Conservation (phyloP, 2,329 filamentous ascomycete species). For the Phaeophleospora eucalypticola region DNA sequence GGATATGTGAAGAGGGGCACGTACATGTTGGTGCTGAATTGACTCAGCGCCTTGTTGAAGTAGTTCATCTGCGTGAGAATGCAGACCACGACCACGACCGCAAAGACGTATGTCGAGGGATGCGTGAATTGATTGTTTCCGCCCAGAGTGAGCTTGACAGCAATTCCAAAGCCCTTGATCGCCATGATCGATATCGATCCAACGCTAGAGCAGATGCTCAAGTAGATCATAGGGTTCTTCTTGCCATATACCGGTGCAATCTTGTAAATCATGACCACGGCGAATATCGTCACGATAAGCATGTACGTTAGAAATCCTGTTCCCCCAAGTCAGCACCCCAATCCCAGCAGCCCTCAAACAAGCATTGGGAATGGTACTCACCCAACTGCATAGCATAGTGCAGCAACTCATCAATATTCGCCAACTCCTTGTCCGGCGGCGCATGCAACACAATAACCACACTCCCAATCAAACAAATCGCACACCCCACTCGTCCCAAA, state of each 20-base stretch:
- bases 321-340: slow-evolving; percentile 7
- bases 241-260: slow-evolving; percentile 85
- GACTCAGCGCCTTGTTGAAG: slow-evolving; percentile 96
- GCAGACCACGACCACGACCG: slow-evolving; percentile 87
- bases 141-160: slow-evolving; percentile 86
- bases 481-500: slow-evolving; percentile 89
- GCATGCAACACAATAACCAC: slow-evolving; percentile 98
- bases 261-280: slow-evolving; percentile 92
- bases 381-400: slow-evolving; percentile 86
- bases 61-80: slow-evolving; percentile 99
- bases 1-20: slow-evolving; percentile 74
- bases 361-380: too few relatives aligned
- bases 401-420: slow-evolving; percentile 87
- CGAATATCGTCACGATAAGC: slow-evolving; percentile 73
- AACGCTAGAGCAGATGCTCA: slow-evolving; percentile 96
- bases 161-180: slow-evolving; percentile 97
- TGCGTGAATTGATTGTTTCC: slow-evolving; percentile 95
- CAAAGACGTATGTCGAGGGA: slow-evolving; percentile 94
- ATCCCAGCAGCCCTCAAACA: background rate
- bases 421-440: slow-evolving; percentile 85
- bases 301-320: slow-evolving; percentile 88
- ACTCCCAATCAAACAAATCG: slow-evolving; percentile 90
- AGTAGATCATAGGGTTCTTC: slow-evolving; percentile 91
- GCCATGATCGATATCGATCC: slow-evolving; percentile 98
- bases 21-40: slow-evolving; percentile 96